Base-by-base conservation (phyloP, 345 rosid species). In the Odontarrhena argentea region DNA sequence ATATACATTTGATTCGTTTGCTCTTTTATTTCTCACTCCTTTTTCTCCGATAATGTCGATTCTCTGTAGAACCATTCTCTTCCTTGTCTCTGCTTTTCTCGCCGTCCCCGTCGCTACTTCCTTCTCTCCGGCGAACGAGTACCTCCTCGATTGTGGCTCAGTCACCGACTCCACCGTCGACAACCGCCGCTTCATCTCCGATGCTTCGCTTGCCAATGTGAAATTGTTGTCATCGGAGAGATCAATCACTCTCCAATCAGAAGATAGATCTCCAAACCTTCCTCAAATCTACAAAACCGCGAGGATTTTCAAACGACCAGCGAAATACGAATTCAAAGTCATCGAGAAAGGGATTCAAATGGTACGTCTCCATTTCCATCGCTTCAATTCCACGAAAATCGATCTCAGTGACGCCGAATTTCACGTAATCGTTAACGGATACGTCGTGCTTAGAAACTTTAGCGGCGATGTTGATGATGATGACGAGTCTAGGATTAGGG, bases 71-170 rank as follows among this genome's bases (percentile, higher is more conserved):
- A 56, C n/a, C 10, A 57, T 7, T 28, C 36, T 76, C 25, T 47
- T 74, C 40, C 56, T 18, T 63, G 3, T 64, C 55, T 70, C 63
- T 9, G 32, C 69, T 25, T 12, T 64, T 12, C 34, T 61, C 58
- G 6, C 42, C 43, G 50, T 70, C 71, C 60, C 77, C 34, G 8
- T 73, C 47, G 36, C 67, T 37, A n/a, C 12, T 9, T 66, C 75
- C 42, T 84, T 79, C 77, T 44, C 77, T 37, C 89, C 89, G 30
- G 2, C 55, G 18, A 79, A 88, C 76, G 71, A 84, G 54, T 76
- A 84, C 79, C 89, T 91, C 59, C 22, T 86, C 47, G 74, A 82
- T 55, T 85, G 87, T 53, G 92, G 96, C 76, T 81, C 97, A 71
- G 2, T 78, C 76, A 68, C 60, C 35, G 87, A 78, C 63, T 63